A percentile compares a stretch with the other conserved stretches of the same genome.
Conservation (phyloP, 1,139 yeast genomes). For the Yamadazyma membranifaciens region DNA sequence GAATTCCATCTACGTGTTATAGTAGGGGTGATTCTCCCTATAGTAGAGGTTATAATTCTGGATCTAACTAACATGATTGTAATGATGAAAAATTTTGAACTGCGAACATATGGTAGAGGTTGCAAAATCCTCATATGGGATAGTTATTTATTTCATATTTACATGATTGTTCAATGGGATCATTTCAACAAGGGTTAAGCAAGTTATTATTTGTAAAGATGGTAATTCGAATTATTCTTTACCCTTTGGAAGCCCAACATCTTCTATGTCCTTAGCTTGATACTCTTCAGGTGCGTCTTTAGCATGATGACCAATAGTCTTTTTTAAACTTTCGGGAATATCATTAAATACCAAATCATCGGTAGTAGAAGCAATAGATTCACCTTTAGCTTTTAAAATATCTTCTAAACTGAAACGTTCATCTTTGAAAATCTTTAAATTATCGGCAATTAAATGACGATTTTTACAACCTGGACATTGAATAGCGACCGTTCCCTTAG, state of each 20-base stretch:
- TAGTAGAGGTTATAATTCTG: background rate
- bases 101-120: conserved; percentile 1
- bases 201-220: too few species aligned
- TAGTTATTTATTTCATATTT: background rate
- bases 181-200: too few species aligned
- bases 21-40: background rate
- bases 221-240: background rate
- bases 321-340: conserved; percentile 63
- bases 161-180: background rate
- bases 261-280: conserved; percentile 2
- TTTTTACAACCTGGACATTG: conserved; percentile 91
- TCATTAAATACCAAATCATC: conserved; percentile 71
- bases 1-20: conserved; percentile 10
- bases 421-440: conserved; percentile 80
- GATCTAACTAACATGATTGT: background rate
- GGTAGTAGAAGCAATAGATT: conserved; percentile 58
- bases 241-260: conserved; percentile 9
- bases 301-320: conserved; percentile 60
- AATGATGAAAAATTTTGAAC: conserved; percentile 3
- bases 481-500: conserved; percentile 80
- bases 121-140: background rate
- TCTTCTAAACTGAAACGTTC: conserved; percentile 73
- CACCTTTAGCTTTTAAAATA: conserved; percentile 74
- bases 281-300: conserved; percentile 53
- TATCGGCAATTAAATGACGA: conserved; percentile 92